These are phyloP conservation scores for Trichosporon ovoides DNA, from an alignment of 1,284 basidiomycete species.

Conservation along the genomic window DNA sequence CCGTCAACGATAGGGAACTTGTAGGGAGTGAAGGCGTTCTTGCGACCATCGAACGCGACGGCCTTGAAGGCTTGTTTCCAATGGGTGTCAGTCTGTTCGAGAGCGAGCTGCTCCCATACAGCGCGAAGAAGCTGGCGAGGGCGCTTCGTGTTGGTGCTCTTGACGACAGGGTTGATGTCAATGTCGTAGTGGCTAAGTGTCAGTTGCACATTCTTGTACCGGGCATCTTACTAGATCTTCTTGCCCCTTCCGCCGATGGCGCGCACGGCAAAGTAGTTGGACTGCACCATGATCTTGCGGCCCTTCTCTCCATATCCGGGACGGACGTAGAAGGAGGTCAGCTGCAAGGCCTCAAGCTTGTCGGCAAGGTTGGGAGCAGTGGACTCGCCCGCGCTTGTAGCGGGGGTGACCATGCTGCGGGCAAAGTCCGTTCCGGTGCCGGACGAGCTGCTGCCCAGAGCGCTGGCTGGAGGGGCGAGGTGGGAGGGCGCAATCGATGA, in stretches of 20 bases:
- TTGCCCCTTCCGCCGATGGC: constrained; percentile 26
- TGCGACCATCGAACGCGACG: constrained; percentile 37
- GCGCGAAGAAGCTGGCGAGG: constrained; percentile 28
- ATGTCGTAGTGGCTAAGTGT: constrained; percentile 42
- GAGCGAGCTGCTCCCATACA: constrained; percentile 31
- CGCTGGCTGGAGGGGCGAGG: not conserved
- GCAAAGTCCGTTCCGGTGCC: not conserved
- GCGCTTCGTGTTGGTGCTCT: constrained; percentile 32
- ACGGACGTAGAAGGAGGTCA: constrained; percentile 33
- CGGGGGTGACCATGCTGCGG: not conserved
- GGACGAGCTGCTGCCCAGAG: not conserved
- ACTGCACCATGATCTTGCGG: constrained; percentile 22
- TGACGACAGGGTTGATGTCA: constrained; percentile 43
- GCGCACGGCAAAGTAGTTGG: constrained; percentile 36
- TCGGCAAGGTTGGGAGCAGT: constrained; percentile 14
- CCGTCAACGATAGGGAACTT: constrained; percentile 28
- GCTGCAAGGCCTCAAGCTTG: constrained; percentile 20
- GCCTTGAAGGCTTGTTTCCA: constrained; percentile 25
- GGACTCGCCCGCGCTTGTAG: not conserved
- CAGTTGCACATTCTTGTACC: not conserved
- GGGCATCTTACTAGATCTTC: constrained; percentile 36
- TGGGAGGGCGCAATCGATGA: not conserved
- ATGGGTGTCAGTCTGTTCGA: constrained; percentile 22
- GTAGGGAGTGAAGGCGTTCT: constrained; percentile 39
- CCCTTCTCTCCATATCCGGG: constrained; percentile 32